A percentile compares a stretch with the other conserved stretches of the same genome.
Conservation (phyloP, 441 rosid genomes). For the Erodium texanum region DNA sequence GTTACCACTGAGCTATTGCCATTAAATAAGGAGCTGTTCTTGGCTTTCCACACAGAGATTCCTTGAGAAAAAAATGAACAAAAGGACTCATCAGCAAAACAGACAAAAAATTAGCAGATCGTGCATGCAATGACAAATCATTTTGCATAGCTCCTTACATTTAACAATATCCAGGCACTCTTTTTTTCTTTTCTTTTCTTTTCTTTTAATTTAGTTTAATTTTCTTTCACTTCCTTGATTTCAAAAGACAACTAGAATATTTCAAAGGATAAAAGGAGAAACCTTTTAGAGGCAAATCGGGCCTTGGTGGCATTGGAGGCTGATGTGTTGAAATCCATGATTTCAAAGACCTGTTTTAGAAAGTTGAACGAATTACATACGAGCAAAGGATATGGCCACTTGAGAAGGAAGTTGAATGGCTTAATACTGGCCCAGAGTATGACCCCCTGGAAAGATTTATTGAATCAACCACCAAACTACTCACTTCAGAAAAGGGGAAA, state of each 20-base stretch:
- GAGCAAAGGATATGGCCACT: too few species aligned
- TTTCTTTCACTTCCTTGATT: too few species aligned
- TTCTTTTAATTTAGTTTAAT: too few species aligned
- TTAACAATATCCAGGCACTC: too few species aligned
- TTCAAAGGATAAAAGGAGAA: constrained; percentile 9
- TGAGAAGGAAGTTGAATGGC: too few species aligned
- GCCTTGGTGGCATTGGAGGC: constrained; percentile 46
- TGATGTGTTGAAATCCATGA: constrained; percentile 63
- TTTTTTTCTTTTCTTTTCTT: too few species aligned
- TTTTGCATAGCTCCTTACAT: too few species aligned
- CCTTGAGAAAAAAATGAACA: constrained; percentile 29
- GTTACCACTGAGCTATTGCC: constrained; percentile 25
- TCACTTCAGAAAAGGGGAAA: constrained; percentile 83
- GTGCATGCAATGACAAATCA: too few species aligned
- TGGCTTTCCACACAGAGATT: constrained; percentile 61
- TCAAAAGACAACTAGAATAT: background rate
- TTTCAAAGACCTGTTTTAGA: constrained; percentile 51
- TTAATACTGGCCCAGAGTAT: constrained; percentile 1
- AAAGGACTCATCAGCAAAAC: constrained; percentile 6
- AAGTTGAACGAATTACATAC: constrained; percentile 13
- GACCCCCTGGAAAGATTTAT: background rate
- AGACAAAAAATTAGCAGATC: too few species aligned
- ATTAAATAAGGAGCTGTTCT: constrained; percentile 38
- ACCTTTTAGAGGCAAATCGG: constrained; percentile 67
- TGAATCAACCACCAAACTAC: constrained; percentile 21